A percentile compares a stretch with the other conserved stretches of the same genome.
These are phyloP conservation scores for Nicotiana knightiana DNA, from an alignment of 257 asterid species.

Conservation along the genomic window DNA sequence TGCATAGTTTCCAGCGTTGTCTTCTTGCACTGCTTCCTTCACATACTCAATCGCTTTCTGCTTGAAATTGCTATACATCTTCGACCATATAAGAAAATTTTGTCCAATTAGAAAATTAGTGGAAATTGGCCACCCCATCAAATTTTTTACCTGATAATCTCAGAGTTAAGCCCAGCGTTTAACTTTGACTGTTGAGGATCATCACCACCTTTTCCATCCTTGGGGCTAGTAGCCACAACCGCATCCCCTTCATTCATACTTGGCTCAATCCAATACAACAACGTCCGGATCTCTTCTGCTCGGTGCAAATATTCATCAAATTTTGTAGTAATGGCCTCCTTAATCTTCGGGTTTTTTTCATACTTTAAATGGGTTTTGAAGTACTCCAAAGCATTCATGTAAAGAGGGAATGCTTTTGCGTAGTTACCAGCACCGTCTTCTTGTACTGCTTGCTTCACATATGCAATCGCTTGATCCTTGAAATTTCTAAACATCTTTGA, in stretches of 20 bases:
- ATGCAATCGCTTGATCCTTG: constrained; percentile 96
- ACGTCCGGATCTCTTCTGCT: constrained; percentile 95
- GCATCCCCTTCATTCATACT: constrained; percentile 75
- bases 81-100: too few species aligned
- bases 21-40: too few species aligned
- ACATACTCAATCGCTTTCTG: too few species aligned
- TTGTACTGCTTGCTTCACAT: constrained; percentile 79
- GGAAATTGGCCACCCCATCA: constrained; percentile 11
- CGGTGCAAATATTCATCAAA: constrained; percentile 94
- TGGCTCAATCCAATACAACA: constrained; percentile 70
- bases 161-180: constrained; percentile 76
- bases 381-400: constrained; percentile 94
- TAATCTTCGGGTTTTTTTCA: too few species aligned
- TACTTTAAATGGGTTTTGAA: constrained; percentile 72
- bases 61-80: too few species aligned
- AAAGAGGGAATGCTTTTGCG: constrained; percentile 84
- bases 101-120: too few species aligned
- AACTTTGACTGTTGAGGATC: constrained; percentile 85
- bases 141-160: constrained; percentile 84
- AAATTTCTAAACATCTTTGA: constrained; percentile 79
- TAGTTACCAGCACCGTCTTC: constrained; percentile 91
- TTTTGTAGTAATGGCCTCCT: constrained; percentile 86
- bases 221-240: constrained; percentile 77
- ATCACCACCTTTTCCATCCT: constrained; percentile 72
- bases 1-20: too few species aligned